Evolutionary conservation across 352 stramenopile species (phyloP).

Genomic region (Pythium periplocum): DNA sequence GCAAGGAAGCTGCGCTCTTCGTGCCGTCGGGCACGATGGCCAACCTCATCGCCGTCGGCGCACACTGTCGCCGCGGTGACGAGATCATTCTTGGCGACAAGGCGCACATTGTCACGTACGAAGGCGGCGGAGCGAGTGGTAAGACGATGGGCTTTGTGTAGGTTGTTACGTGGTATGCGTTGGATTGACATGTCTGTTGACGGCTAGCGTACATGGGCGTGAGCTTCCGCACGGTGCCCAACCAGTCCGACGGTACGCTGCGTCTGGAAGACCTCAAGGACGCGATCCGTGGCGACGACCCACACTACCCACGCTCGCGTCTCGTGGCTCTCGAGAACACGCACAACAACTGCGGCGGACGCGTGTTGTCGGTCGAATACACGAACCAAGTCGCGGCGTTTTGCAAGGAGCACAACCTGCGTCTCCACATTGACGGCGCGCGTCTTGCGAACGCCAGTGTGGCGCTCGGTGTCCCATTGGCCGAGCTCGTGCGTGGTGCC

Average conservation of each 20-base stretch:
- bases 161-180: neutral
- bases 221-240: constrained; percentile 82
- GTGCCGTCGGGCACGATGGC: constrained; percentile 97
- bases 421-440: constrained; percentile 95
- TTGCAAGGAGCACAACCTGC: constrained; percentile 69
- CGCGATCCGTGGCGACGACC: constrained; percentile 69
- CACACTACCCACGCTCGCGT: constrained; percentile 76
- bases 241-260: constrained; percentile 83
- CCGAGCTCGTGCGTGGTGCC: constrained; percentile 71
- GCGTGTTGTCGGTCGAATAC: constrained; percentile 83
- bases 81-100: constrained; percentile 95
- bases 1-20: constrained; percentile 94
- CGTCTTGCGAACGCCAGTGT: constrained; percentile 95
- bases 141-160: constrained; percentile 1
- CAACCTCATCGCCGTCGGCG: constrained; percentile 94
- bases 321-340: constrained; percentile 97
- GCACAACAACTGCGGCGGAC: constrained; percentile 95
- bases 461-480: constrained; percentile 56
- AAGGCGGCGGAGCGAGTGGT: constrained; percentile 88
- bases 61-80: constrained; percentile 90
- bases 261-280: constrained; percentile 69
- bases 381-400: constrained; percentile 70
- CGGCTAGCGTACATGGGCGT: constrained; percentile 86
- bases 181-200: neutral
- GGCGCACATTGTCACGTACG: constrained; percentile 96